phyloP scores from a whole-genome alignment of 2,329 filamentous ascomycete species.

The Fusarium napiforme region DNA sequence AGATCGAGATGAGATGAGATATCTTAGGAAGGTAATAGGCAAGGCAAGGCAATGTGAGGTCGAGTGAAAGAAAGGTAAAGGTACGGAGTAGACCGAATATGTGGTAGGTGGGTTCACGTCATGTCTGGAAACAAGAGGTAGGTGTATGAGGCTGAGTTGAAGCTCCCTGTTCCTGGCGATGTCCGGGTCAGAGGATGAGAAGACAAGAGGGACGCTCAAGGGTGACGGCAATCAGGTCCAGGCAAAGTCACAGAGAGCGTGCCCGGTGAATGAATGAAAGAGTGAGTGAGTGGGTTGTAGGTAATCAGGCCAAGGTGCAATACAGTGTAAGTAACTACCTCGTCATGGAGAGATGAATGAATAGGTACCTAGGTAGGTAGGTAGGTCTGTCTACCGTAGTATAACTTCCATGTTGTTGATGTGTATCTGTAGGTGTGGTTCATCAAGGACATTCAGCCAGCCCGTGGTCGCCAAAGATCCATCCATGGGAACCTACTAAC shows the following conservation, averaged over 20 bases:
- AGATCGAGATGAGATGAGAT: conserved; percentile 1
- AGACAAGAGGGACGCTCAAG: neutral
- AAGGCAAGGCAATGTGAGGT: neutral
- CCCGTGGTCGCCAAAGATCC: too few relatives aligned
- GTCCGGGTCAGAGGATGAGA: neutral
- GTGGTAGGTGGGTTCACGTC: conserved; percentile 46
- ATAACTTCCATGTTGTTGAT: neutral
- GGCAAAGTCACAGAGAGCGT: neutral
- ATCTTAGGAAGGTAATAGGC: neutral
- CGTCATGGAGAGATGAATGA: neutral
- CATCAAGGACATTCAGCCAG: neutral
- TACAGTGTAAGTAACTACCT: neutral
- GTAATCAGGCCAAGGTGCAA: neutral
- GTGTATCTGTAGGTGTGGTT: neutral
- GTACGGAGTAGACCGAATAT: conserved; percentile 22
- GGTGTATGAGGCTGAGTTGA: conserved; percentile 26
- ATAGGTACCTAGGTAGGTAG: neutral
- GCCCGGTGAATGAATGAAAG: neutral
- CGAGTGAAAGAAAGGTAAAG: conserved; percentile 1
- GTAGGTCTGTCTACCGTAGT: neutral
- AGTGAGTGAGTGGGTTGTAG: neutral
- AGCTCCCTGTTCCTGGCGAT: conserved; percentile 31
- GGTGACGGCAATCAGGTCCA: neutral
- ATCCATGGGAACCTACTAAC: conserved; percentile 25
- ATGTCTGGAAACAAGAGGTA: conserved; percentile 38